Conservation (phyloP, 805 yeast species). For the Schizosaccharomyces lindneri region DNA sequence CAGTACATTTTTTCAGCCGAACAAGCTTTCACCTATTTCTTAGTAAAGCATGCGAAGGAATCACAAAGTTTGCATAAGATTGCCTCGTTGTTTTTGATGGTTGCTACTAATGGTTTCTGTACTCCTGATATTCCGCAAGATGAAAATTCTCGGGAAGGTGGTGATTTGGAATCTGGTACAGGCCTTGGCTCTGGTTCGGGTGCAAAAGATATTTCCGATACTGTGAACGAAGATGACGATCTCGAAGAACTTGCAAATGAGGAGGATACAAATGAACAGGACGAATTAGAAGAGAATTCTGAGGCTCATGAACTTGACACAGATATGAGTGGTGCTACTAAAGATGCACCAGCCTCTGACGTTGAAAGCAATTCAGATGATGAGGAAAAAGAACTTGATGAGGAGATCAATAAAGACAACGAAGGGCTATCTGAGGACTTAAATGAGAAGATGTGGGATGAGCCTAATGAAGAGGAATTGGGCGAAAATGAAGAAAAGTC, state of each 20-base stretch:
- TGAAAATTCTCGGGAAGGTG: conserved; percentile 6
- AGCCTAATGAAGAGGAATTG: conserved; percentile 10
- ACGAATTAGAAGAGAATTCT: conserved; percentile 49
- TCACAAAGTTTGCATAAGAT: neutral
- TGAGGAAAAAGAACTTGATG: conserved; percentile 84
- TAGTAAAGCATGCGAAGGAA: neutral
- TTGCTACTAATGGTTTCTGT: neutral
- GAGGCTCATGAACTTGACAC: conserved; percentile 83
- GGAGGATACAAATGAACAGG: conserved; percentile 52
- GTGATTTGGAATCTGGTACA: conserved; percentile 41
- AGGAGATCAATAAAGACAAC: conserved; percentile 36
- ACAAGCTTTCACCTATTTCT: neutral
- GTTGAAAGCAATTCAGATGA: conserved; percentile 53
- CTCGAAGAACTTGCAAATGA: conserved; percentile 45
- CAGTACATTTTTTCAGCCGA: neutral
- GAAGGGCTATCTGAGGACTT: conserved; percentile 50
- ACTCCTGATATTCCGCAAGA: neutral
- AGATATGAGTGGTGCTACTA: conserved; percentile 39
- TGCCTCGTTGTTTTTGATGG: neutral
- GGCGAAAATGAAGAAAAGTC: conserved; percentile 8
- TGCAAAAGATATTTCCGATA: conserved; percentile 54
- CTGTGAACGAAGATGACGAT: conserved; percentile 80
- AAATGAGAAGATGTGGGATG: conserved; percentile 28
- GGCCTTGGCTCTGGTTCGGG: conserved; percentile 88
- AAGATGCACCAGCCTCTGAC: conserved; percentile 21